Evolutionary conservation across 257 asterid species (phyloP).

Genomic region (Gentiana dahurica): DNA sequence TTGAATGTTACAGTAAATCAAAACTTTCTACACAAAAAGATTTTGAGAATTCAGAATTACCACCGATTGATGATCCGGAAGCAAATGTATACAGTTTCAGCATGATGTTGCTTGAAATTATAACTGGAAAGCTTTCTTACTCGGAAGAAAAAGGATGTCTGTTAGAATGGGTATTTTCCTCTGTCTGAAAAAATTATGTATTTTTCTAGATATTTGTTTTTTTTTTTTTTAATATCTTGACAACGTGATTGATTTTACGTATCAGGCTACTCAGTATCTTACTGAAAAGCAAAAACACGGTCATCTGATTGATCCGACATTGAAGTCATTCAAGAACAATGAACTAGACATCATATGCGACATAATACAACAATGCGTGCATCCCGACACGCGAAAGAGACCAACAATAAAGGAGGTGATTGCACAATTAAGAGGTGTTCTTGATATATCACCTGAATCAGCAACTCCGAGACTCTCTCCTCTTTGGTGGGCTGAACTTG

Average conservation of each 20-base stretch:
- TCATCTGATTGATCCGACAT: slow-evolving; percentile 49
- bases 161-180: slow-evolving; percentile 44
- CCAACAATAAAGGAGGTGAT: slow-evolving; percentile 52
- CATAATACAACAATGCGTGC: slow-evolving; percentile 50
- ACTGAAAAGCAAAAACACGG: slow-evolving; percentile 30
- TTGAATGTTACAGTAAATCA: slow-evolving; percentile 42
- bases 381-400: slow-evolving; percentile 39
- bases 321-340: slow-evolving; percentile 49
- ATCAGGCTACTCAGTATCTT: slow-evolving; percentile 51
- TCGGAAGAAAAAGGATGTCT: slow-evolving; percentile 53
- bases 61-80: slow-evolving; percentile 45
- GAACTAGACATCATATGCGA: slow-evolving; percentile 58
- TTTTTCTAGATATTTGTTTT: background rate
- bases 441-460: slow-evolving; percentile 58
- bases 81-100: slow-evolving; percentile 66
- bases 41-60: slow-evolving; percentile 36
- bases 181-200: background rate
- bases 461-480: slow-evolving; percentile 88
- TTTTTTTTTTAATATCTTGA: background rate
- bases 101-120: slow-evolving; percentile 56
- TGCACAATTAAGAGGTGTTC: slow-evolving; percentile 32
- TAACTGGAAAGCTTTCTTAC: slow-evolving; percentile 56
- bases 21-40: slow-evolving; percentile 32
- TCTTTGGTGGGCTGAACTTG: slow-evolving; percentile 99
- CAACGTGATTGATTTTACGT: background rate